phyloP scores from a whole-genome alignment of 208 protist genomes.

The Trypanosoma cruzi region DNA sequence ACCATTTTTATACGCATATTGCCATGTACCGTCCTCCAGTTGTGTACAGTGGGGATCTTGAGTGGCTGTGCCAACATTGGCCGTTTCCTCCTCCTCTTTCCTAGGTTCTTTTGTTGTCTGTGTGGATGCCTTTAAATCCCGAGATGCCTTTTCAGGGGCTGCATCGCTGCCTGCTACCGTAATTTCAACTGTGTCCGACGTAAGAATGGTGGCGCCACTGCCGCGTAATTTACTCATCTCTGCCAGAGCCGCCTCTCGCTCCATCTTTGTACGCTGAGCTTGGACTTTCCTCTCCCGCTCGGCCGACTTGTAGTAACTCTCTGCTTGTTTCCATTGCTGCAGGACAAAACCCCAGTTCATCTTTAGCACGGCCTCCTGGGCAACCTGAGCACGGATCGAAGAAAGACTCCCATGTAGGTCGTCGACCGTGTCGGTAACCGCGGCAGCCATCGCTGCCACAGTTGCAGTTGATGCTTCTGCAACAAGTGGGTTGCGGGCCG shows the following conservation, averaged over 20 bases:
- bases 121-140: slow-evolving; percentile 12
- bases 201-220: slow-evolving; percentile 53
- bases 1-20: slow-evolving; percentile 77
- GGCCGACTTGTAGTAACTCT: slow-evolving; percentile 56
- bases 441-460: not conserved
- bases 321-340: slow-evolving; percentile 46
- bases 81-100: slow-evolving; percentile 2
- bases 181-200: slow-evolving; percentile 45
- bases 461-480: not conserved
- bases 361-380: slow-evolving; percentile 25
- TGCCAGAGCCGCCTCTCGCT: slow-evolving; percentile 42
- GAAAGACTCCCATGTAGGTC: slow-evolving; percentile 11
- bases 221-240: slow-evolving; percentile 55
- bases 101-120: slow-evolving; percentile 9
- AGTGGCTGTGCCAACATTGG: not conserved
- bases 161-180: not conserved
- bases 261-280: slow-evolving; percentile 35
- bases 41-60: slow-evolving; percentile 48
- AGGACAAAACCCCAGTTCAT: slow-evolving; percentile 83
- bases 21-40: slow-evolving; percentile 72
- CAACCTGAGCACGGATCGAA: slow-evolving; percentile 28
- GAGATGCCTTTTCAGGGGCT: not conserved
- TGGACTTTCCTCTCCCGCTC: slow-evolving; percentile 32
- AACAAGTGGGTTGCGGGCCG: slow-evolving; percentile 39
- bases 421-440: not conserved